These are phyloP conservation scores for Nitzschia sp. DNA, from an alignment of 108 stramenopile genomes.

Conservation along the genomic window DNA sequence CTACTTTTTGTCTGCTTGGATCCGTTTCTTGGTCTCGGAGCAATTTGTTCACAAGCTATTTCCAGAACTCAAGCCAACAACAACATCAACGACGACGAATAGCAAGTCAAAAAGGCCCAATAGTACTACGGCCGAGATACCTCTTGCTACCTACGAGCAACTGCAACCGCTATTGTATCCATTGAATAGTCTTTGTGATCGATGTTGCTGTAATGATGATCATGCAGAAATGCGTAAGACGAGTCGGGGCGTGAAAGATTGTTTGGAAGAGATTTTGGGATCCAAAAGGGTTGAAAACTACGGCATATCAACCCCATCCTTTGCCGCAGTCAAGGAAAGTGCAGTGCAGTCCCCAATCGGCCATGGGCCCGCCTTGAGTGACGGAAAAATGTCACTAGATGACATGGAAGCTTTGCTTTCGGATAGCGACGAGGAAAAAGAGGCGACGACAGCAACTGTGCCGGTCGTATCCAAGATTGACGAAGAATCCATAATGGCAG, in stretches of 20 bases:
- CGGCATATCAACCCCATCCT: background rate
- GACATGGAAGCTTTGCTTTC: slow-evolving; percentile 59
- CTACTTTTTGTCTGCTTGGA: slow-evolving; percentile 51
- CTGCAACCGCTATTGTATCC: slow-evolving; percentile 49
- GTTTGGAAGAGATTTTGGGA: slow-evolving; percentile 36
- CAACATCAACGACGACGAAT: slow-evolving; percentile 12
- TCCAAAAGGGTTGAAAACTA: background rate
- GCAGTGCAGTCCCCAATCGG: background rate
- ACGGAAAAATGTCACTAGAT: slow-evolving; percentile 50
- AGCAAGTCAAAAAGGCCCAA: slow-evolving; percentile 39
- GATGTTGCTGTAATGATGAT: slow-evolving; percentile 27
- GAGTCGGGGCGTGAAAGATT: slow-evolving; percentile 19
- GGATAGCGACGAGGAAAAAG: slow-evolving; percentile 16
- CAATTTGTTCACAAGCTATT: slow-evolving; percentile 31
- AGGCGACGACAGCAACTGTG: background rate
- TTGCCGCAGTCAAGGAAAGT: background rate
- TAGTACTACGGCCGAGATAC: slow-evolving; percentile 25
- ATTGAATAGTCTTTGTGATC: slow-evolving; percentile 67
- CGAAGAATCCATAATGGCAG: slow-evolving; percentile 1
- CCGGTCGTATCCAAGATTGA: background rate
- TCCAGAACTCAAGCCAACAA: slow-evolving; percentile 10
- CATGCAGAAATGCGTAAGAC: background rate
- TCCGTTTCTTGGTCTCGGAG: slow-evolving; percentile 39
- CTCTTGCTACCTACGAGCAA: slow-evolving; percentile 23
- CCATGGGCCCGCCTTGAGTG: background rate